A percentile compares a stretch with the other conserved stretches of the same genome.
These are phyloP conservation scores for Linderniella brevidens DNA, from an alignment of 257 asterid genomes.

Conservation along the genomic window DNA sequence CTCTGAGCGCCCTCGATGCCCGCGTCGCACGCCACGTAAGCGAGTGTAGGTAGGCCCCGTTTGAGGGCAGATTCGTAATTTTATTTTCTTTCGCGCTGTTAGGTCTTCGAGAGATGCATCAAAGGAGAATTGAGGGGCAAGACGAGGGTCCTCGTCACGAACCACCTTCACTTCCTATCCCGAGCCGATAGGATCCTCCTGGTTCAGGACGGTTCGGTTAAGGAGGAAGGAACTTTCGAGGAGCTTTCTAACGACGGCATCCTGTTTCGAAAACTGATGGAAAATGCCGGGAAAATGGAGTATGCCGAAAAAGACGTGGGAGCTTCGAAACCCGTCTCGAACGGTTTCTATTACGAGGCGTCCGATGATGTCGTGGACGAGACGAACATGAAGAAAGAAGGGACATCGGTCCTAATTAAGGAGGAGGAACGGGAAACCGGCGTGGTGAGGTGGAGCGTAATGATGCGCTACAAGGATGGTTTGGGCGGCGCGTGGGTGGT, in stretches of 20 bases:
- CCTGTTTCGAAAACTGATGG: conserved; percentile 81
- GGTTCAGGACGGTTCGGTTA: conserved; percentile 86
- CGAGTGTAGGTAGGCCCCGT: conserved; percentile 4
- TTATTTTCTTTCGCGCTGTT: conserved; percentile 5
- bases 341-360: conserved; percentile 30
- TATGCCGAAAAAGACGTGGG: conserved; percentile 38
- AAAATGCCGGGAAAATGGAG: conserved; percentile 98
- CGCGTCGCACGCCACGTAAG: conserved; percentile 93
- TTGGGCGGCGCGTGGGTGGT: conserved; percentile 89
- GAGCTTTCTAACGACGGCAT: conserved; percentile 72
- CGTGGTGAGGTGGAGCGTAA: conserved; percentile 74
- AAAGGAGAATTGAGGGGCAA: conserved; percentile 72
- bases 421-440: conserved; percentile 99
- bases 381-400: conserved; percentile 36
- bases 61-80: background rate
- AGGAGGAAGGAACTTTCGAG: conserved; percentile 96
- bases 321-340: conserved; percentile 25
- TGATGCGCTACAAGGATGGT: conserved; percentile 67
- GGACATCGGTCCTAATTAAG: conserved; percentile 78
- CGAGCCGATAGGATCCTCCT: conserved; percentile 86
- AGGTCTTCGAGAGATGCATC: conserved; percentile 90
- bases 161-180: conserved; percentile 89
- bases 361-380: conserved; percentile 31
- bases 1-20: conserved; percentile 96
- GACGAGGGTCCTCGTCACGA: conserved; percentile 91